A percentile compares a stretch with the other conserved stretches of the same genome.
These are phyloP conservation scores for Brachypodium distachyon DNA, from an alignment of 202 grass and related monocot genomes.

Conservation along the genomic window DNA sequence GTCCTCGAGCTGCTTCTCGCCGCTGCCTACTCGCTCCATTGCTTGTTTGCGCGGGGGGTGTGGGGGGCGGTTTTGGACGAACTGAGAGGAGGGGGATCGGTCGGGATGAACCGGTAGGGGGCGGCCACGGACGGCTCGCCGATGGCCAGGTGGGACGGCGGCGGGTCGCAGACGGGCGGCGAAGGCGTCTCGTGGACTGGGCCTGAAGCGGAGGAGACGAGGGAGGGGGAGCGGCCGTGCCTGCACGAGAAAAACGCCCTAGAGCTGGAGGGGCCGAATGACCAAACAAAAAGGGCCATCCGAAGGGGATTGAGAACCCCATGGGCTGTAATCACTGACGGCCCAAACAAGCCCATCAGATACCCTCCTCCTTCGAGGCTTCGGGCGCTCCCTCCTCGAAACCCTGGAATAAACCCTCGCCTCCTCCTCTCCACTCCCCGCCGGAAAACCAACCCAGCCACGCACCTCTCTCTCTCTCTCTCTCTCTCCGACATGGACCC, in stretches of 20 bases:
- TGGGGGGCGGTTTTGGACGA: neutral
- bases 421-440: neutral
- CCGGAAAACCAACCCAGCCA: neutral
- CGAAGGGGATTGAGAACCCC: too few species aligned
- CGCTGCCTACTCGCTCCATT: conserved; percentile 56
- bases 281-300: too few species aligned
- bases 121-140: too few species aligned
- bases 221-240: too few species aligned
- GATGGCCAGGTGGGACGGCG: too few species aligned
- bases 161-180: too few species aligned
- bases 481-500: conserved; percentile 47
- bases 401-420: conserved; percentile 29
- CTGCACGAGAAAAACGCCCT: too few species aligned
- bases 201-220: too few species aligned
- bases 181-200: too few species aligned
- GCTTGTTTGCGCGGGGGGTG: neutral
- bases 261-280: too few species aligned
- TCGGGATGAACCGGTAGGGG: too few species aligned
- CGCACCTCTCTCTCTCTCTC: neutral
- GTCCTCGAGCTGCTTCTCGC: conserved; percentile 90
- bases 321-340: neutral
- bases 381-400: neutral
- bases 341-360: conserved; percentile 4
- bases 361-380: neutral
- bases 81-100: too few species aligned